Evolutionary conservation across 2,329 filamentous ascomycete genomes (phyloP).

Genomic region (Fusarium subtropicale): DNA sequence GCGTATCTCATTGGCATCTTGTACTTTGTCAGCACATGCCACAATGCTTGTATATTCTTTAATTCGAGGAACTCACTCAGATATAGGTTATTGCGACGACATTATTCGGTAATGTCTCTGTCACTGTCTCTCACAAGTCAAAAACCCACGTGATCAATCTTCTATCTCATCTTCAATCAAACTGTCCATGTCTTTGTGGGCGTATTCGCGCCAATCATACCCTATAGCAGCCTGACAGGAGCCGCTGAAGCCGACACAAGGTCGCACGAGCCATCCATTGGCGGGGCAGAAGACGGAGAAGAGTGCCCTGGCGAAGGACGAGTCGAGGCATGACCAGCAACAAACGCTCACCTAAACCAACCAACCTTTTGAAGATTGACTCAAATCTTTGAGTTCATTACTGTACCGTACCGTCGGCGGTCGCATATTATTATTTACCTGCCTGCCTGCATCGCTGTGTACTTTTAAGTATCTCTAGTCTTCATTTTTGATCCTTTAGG

Average conservation of each 20-base stretch:
- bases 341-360: constrained; percentile 16
- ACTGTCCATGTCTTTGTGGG: constrained; percentile 6
- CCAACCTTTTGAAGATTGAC: constrained; percentile 31
- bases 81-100: constrained; percentile 10
- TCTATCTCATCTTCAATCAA: background rate
- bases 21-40: background rate
- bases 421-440: background rate
- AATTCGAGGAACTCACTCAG: background rate
- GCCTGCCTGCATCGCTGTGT: background rate
- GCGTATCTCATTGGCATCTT: background rate
- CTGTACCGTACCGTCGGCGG: constrained; percentile 8
- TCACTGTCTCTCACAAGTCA: background rate
- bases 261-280: constrained; percentile 32
- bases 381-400: constrained; percentile 27
- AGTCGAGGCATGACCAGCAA: constrained; percentile 13
- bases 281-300: constrained; percentile 39
- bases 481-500: constrained; percentile 2
- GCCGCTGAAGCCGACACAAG: constrained; percentile 33
- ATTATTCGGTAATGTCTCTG: background rate
- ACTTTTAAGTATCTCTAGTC: constrained; percentile 8
- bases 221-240: constrained; percentile 21
- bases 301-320: constrained; percentile 33
- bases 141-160: constrained; percentile 27
- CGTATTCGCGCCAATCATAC: constrained; percentile 38
- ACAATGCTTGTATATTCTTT: background rate